Percentiles rank a stretch among this genome's conserved stretches.
Conservation (phyloP, 306 rosid species). For the Prunus mume region DNA sequence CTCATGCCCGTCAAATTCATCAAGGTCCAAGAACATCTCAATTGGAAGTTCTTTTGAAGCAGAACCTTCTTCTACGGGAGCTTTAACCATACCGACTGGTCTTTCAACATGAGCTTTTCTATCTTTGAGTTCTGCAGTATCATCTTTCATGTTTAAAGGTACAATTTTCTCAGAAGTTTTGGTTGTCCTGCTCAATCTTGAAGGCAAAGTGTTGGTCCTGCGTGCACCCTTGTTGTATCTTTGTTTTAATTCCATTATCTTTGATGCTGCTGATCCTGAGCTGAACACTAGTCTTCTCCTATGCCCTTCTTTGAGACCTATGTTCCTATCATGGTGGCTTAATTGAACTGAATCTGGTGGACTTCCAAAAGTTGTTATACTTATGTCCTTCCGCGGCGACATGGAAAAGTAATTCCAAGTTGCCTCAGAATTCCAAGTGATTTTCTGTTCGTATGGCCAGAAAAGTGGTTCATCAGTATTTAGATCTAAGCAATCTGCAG, state of each 20-base stretch:
- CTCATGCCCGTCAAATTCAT: constrained; percentile 56
- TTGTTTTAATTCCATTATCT: constrained; percentile 2
- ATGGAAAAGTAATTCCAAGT: constrained; percentile 32
- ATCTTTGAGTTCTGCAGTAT: background rate
- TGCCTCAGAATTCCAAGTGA: constrained; percentile 32
- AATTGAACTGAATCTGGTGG: background rate
- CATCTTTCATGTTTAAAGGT: constrained; percentile 2
- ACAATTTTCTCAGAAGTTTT: constrained; percentile 20
- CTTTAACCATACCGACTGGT: background rate
- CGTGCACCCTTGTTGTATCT: background rate
- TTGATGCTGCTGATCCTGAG: constrained; percentile 21
- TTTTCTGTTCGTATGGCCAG: constrained; percentile 48
- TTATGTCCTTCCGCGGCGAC: constrained; percentile 33
- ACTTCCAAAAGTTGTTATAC: background rate
- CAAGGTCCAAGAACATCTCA: constrained; percentile 54
- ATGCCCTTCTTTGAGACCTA: constrained; percentile 2
- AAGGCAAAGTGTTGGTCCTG: constrained; percentile 10
- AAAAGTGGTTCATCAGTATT: constrained; percentile 42
- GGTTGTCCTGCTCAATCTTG: constrained; percentile 27
- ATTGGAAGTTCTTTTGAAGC: constrained; percentile 32
- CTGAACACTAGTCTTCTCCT: constrained; percentile 24
- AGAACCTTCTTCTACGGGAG: constrained; percentile 1
- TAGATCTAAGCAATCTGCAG: constrained; percentile 16
- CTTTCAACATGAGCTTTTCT: background rate
- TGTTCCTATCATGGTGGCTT: background rate